Percentiles rank a stretch among this genome's conserved stretches.
Evolutionary conservation across 139 green algal species (phyloP).

Genomic region (Yamagishiella unicocca): DNA sequence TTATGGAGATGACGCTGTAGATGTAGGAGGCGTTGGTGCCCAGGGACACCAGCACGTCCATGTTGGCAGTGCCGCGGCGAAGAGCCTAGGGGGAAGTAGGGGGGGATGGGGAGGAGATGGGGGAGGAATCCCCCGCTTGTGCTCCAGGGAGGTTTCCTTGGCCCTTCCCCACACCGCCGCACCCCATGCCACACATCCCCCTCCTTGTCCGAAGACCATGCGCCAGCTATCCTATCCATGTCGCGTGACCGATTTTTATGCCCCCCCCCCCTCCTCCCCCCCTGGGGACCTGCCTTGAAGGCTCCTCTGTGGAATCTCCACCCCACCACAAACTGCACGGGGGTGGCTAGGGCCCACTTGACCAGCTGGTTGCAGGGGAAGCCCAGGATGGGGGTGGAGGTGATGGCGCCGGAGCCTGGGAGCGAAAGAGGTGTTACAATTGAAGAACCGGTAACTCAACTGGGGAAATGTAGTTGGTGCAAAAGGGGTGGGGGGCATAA

Average conservation of each 20-base stretch:
- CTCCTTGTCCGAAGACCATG: too few relatives aligned
- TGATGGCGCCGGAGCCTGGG: conserved; percentile 38
- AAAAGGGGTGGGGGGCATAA: too few relatives aligned
- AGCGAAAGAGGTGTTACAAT: too few relatives aligned
- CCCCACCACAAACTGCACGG: conserved; percentile 93
- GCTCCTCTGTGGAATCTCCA: conserved; percentile 94
- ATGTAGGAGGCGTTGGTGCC: conserved; percentile 94
- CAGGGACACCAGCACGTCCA: conserved; percentile 98
- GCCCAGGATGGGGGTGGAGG: conserved; percentile 65
- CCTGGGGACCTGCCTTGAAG: conserved; percentile 52
- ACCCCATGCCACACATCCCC: not conserved
- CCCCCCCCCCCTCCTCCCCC: too few relatives aligned
- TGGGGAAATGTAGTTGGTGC: too few relatives aligned
- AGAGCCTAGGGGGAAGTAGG: conserved; percentile 45
- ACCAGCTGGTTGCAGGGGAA: conserved; percentile 85
- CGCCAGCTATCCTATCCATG: too few relatives aligned
- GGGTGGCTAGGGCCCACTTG: conserved; percentile 90
- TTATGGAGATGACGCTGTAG: conserved; percentile 90
- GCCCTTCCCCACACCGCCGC: not conserved
- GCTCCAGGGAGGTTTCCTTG: too few relatives aligned
- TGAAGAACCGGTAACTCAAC: too few relatives aligned
- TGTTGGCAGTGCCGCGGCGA: conserved; percentile 89
- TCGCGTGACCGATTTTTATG: too few relatives aligned
- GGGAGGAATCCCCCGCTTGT: not conserved
- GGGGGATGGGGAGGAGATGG: not conserved